These are phyloP conservation scores for Lippia alba DNA, from an alignment of 305 asterid species.

Conservation along the genomic window DNA sequence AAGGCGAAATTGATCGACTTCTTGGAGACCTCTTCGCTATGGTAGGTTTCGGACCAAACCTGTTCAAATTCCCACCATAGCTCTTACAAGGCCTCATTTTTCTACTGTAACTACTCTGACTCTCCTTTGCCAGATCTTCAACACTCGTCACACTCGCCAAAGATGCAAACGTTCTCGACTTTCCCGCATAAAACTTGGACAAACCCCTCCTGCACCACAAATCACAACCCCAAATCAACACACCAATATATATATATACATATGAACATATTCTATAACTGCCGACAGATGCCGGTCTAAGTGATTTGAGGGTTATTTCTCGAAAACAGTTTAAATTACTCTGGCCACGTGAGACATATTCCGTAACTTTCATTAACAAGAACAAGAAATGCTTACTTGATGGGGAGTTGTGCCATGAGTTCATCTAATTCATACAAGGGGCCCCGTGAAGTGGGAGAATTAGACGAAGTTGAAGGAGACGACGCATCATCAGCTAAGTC, in stretches of 20 bases:
- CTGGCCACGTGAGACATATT: too few species aligned
- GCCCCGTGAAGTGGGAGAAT: slow-evolving; percentile 27
- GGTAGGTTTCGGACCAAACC: slow-evolving; percentile 59
- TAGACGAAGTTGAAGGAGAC: slow-evolving; percentile 33
- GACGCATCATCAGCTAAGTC: slow-evolving; percentile 38
- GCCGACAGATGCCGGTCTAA: too few species aligned
- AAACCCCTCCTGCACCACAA: slow-evolving; percentile 65
- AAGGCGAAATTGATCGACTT: slow-evolving; percentile 39
- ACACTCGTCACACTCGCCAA: slow-evolving; percentile 48
- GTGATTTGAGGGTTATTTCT: too few species aligned
- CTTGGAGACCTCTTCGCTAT: slow-evolving; percentile 55
- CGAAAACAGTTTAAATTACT: too few species aligned
- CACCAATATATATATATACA: not conserved
- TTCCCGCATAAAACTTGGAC: slow-evolving; percentile 66
- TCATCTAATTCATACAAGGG: slow-evolving; percentile 51
- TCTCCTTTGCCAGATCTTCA: slow-evolving; percentile 68
- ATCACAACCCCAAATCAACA: slow-evolving; percentile 1
- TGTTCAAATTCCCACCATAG: slow-evolving; percentile 45
- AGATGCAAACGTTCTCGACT: slow-evolving; percentile 61
- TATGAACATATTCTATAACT: too few species aligned
- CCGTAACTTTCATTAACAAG: not conserved
- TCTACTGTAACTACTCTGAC: slow-evolving; percentile 25
- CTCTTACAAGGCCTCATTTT: slow-evolving; percentile 68
- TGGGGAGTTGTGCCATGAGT: slow-evolving; percentile 74
- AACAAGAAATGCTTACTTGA: slow-evolving; percentile 51